phyloP scores from a whole-genome alignment of 257 asterid genomes.

The Asclepias syriaca region DNA sequence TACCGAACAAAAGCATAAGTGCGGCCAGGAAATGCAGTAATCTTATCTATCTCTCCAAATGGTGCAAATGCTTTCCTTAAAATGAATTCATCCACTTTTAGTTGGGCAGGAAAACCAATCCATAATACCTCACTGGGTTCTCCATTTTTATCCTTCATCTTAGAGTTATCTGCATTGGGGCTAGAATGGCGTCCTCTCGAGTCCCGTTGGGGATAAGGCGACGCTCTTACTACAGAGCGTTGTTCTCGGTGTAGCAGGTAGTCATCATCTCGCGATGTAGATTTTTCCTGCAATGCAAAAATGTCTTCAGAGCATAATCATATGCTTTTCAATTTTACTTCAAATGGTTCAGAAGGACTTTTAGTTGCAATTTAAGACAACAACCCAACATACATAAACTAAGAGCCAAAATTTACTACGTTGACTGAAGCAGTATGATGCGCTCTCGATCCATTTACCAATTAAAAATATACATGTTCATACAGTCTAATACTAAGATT shows the following conservation, averaged over 20 bases:
- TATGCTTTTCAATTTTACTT: neutral
- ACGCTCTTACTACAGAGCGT: slow-evolving; percentile 44
- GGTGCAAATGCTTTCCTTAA: slow-evolving; percentile 80
- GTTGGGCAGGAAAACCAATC: slow-evolving; percentile 87
- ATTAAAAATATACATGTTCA: too few relatives aligned
- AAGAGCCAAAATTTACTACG: neutral
- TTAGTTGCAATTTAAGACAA: neutral
- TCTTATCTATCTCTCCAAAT: slow-evolving; percentile 82
- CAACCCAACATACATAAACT: neutral
- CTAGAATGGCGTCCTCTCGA: slow-evolving; percentile 47
- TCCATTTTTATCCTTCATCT: slow-evolving; percentile 43
- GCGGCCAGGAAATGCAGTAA: slow-evolving; percentile 92
- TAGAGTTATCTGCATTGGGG: slow-evolving; percentile 49
- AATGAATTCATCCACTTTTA: slow-evolving; percentile 76
- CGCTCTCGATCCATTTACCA: too few relatives aligned
- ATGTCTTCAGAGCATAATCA: slow-evolving; percentile 27
- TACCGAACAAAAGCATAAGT: slow-evolving; percentile 89
- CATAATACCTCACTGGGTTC: slow-evolving; percentile 93
- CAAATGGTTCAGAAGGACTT: neutral
- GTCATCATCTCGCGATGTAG: slow-evolving; percentile 48
- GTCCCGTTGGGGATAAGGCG: slow-evolving; percentile 55
- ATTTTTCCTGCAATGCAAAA: slow-evolving; percentile 68
- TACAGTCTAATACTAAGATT: too few relatives aligned
- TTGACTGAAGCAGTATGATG: neutral
- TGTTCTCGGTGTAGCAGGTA: slow-evolving; percentile 47